A percentile compares a stretch with the other conserved stretches of the same genome.
These are phyloP conservation scores for Posidonia oceanica DNA, from an alignment of 116 monocot species.

Conservation along the genomic window DNA sequence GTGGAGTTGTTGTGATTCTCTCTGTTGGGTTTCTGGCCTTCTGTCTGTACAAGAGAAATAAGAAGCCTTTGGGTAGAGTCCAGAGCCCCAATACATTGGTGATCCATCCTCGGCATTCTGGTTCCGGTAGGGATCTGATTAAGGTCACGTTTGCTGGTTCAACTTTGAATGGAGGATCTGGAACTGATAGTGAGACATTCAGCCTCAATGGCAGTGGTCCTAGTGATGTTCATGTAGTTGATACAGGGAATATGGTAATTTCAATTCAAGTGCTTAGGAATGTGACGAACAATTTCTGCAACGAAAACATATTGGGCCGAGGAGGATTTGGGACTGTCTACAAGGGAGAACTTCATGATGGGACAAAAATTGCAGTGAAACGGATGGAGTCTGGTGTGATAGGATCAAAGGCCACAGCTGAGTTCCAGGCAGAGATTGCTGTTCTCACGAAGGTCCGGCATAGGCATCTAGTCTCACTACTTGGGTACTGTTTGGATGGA, in stretches of 20 bases:
- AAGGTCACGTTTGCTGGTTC: constrained; percentile 39
- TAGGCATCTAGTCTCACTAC: constrained; percentile 52
- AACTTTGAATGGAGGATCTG: constrained; percentile 12
- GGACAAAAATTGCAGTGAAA: constrained; percentile 61
- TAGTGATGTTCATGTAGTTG: constrained; percentile 37
- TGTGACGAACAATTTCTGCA: constrained; percentile 42
- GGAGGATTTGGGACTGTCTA: constrained; percentile 76
- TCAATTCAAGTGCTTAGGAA: constrained; percentile 36
- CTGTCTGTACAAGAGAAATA: constrained; percentile 43
- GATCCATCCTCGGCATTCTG: constrained; percentile 55
- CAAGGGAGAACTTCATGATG: constrained; percentile 62
- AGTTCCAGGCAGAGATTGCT: constrained; percentile 56
- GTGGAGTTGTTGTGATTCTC: constrained; percentile 14
- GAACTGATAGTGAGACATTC: constrained; percentile 21
- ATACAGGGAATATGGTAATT: constrained; percentile 48
- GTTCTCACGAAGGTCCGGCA: constrained; percentile 65
- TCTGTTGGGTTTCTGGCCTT: constrained; percentile 27
- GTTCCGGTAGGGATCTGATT: constrained; percentile 28
- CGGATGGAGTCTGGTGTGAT: constrained; percentile 59
- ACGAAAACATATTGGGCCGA: constrained; percentile 40
- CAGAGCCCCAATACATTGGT: constrained; percentile 53
- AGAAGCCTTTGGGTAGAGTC: constrained; percentile 23
- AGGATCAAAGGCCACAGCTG: constrained; percentile 37
- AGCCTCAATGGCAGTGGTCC: constrained; percentile 25
- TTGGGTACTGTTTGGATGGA: constrained; percentile 69